These are phyloP conservation scores for Byssoonygena ceratinophila DNA, from an alignment of 2,329 filamentous ascomycete species.

Conservation along the genomic window DNA sequence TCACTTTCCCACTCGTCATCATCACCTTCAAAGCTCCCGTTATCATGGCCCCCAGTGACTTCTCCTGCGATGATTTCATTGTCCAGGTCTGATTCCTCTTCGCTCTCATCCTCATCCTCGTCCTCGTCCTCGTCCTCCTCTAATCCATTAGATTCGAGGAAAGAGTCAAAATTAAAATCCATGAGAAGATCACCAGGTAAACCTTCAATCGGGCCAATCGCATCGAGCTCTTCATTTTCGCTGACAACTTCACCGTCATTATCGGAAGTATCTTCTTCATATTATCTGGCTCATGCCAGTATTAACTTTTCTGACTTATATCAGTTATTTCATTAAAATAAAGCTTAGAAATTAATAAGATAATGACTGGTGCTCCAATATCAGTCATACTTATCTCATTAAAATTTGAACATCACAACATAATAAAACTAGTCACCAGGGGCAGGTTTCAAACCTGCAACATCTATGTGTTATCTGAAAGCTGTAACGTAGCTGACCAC, in stretches of 20 bases:
- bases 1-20: slow-evolving; percentile 44
- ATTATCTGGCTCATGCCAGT: no score
- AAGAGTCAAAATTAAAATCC: slow-evolving; percentile 84
- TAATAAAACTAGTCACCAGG: no score
- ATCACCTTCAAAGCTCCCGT: slow-evolving; percentile 39
- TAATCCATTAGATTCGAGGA: slow-evolving; percentile 49
- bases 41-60: slow-evolving; percentile 47
- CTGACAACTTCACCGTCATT: slow-evolving; percentile 82
- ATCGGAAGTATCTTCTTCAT: no score
- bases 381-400: no score
- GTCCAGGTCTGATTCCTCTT: slow-evolving; percentile 51
- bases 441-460: no score
- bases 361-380: no score
- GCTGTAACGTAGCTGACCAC: no score
- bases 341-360: no score
- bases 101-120: slow-evolving; percentile 47
- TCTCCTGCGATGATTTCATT: slow-evolving; percentile 45
- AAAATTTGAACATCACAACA: no score
- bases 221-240: slow-evolving; percentile 68
- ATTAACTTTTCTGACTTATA: no score
- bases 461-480: no score
- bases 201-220: slow-evolving; percentile 63
- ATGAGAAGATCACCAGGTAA: slow-evolving; percentile 50
- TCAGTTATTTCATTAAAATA: no score
- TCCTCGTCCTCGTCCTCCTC: slow-evolving; percentile 46